These are phyloP conservation scores for Pilaira anomala DNA, from an alignment of 192 early-diverging fungal genomes.

Conservation along the genomic window DNA sequence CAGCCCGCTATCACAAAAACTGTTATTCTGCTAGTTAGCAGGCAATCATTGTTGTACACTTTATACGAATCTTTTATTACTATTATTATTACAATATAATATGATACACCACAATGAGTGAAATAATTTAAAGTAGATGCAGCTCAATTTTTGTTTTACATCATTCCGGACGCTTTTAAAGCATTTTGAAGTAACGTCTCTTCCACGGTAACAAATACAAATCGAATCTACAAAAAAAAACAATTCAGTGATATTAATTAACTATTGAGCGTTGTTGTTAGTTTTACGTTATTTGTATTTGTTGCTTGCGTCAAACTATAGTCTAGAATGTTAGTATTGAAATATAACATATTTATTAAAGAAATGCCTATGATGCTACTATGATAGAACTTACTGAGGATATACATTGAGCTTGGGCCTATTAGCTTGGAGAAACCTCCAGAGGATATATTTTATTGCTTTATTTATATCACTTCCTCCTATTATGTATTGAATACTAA, in stretches of 20 bases:
- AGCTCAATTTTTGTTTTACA: neutral
- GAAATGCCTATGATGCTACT: too few relatives aligned
- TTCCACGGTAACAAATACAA: constrained; percentile 89
- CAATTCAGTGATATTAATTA: neutral
- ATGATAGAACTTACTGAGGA: constrained; percentile 78
- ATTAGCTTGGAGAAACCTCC: constrained; percentile 85
- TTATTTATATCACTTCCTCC: constrained; percentile 76
- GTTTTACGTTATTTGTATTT: constrained; percentile 78
- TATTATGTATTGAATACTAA: neutral
- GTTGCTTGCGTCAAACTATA: constrained; percentile 84
- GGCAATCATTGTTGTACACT: too few relatives aligned
- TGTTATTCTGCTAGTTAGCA: too few relatives aligned
- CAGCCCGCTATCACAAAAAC: too few relatives aligned
- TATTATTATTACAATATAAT: too few relatives aligned
- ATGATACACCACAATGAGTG: too few relatives aligned
- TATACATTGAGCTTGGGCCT: constrained; percentile 79
- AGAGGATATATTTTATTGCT: constrained; percentile 84
- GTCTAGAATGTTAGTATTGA: neutral
- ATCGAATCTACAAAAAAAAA: constrained; percentile 45
- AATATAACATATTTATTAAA: too few relatives aligned
- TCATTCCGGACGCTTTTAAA: constrained; percentile 69
- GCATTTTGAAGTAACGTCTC: constrained; percentile 88
- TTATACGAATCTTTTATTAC: too few relatives aligned
- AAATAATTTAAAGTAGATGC: too few relatives aligned
- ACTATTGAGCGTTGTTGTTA: neutral